Base-by-base conservation (phyloP, 768 basidiomycete species). In the Russula vinacea region DNA sequence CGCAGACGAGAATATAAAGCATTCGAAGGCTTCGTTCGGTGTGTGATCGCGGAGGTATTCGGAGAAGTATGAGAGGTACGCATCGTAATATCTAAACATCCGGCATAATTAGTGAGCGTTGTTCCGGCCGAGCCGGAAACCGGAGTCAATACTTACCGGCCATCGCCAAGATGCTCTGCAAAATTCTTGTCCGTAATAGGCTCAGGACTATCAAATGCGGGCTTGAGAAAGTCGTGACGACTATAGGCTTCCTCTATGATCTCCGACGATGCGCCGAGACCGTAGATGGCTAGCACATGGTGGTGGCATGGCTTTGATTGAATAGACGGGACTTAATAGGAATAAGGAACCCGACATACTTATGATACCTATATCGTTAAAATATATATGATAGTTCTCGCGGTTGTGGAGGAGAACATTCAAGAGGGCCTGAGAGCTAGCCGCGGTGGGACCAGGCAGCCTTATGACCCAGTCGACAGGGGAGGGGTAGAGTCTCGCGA, bases 1-100 rank as follows among this genome's bases (percentile, higher is more conserved):
- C 51, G 78, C 73, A 6, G 68, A 60, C 17, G 84, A 83, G 68
- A 90, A 86, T 10, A 90, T 65, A 62, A 82, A 88, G 44, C 83
- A 79, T 64, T 90, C 86, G n/a, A 90, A 68, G 0, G 79, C 74
- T 1, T 69, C 70, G 10, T 74, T 69, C n/a, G 78, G 74, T 16
- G 80, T 81, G 42, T 84, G 79, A 14, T 76, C 70, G 45, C 78
- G 72, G 17, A 79, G 65, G 32, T 72, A 61, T 0, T 76, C 68
- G 0, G 76, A 75, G 72, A 88, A 89, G 73, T 83, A 89, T 5
- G 76, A 70, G 22, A 84, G 71, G 69, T 88, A 90, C 0, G 79
- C 78, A n/a, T 76, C 72, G 65, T 85, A 88, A 67, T 79, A 88
- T 14, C 86, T 88, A 65, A 11, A n/a, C 39, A 59, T n/a, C 39